Percentiles rank a stretch among this genome's conserved stretches.
Evolutionary conservation across 2,329 filamentous ascomycete species (phyloP).

Genomic region (Botrytis tulipae): DNA sequence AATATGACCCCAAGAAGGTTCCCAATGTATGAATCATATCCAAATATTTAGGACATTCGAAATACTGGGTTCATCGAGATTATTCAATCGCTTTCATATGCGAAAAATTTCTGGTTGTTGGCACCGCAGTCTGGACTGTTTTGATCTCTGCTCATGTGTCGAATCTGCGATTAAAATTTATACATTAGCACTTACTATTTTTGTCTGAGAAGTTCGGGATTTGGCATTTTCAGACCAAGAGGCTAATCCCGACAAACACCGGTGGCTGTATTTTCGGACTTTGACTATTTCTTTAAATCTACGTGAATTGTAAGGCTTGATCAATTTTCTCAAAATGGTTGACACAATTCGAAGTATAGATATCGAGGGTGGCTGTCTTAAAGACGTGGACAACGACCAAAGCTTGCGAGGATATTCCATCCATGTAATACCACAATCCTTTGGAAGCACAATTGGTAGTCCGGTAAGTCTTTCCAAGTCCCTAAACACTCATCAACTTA

Average conservation of each 20-base stretch:
- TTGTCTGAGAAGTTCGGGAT: not conserved
- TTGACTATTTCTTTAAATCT: not conserved
- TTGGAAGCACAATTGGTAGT: not conserved
- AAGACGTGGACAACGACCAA: not conserved
- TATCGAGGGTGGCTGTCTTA: not conserved
- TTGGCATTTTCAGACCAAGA: not conserved
- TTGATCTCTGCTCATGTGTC: too few relatives aligned
- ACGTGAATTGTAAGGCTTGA: not conserved
- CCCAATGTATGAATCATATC: not conserved
- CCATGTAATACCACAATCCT: not conserved
- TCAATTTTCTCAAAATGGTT: not conserved
- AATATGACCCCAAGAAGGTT: not conserved
- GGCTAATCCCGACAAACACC: not conserved
- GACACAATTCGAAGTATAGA: not conserved
- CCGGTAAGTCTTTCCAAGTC: not conserved
- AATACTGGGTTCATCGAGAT: not conserved
- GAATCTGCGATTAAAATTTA: not conserved
- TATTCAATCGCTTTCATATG: not conserved
- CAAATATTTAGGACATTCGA: not conserved
- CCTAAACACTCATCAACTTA: not conserved
- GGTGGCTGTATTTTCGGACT: not conserved
- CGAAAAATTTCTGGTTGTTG: not conserved
- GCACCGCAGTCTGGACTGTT: not conserved
- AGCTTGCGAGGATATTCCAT: not conserved
- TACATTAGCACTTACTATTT: too few relatives aligned